Percentiles rank a stretch among this genome's conserved stretches.
phyloP scores from a whole-genome alignment of 2,329 filamentous ascomycete genomes.

The Colletotrichum cuscutae region DNA sequence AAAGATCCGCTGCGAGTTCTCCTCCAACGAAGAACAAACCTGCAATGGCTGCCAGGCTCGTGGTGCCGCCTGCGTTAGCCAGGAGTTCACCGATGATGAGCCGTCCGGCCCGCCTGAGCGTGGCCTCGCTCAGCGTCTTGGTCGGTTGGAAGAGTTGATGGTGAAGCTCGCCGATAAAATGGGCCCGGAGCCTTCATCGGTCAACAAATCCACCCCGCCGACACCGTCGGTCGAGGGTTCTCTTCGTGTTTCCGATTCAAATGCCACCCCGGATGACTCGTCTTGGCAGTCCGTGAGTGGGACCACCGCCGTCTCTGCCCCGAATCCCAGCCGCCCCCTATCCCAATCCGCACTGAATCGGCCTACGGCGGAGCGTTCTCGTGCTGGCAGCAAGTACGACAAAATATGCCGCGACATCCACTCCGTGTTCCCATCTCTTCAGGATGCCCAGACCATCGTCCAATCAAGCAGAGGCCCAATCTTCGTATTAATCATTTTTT shows the following conservation, averaged over 20 bases:
- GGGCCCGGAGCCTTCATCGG: neutral
- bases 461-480: constrained; percentile 39
- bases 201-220: constrained; percentile 23
- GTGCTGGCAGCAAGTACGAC: constrained; percentile 27
- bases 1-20: constrained; percentile 62
- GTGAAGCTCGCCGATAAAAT: constrained; percentile 49
- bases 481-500: constrained; percentile 42
- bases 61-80: constrained; percentile 55
- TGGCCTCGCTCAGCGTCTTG: constrained; percentile 54
- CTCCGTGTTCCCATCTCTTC: constrained; percentile 12
- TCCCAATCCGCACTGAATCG: neutral
- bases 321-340: neutral
- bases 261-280: constrained; percentile 39
- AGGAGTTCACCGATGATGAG: constrained; percentile 54
- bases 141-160: constrained; percentile 58
- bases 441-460: constrained; percentile 6
- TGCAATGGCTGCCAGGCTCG: constrained; percentile 60
- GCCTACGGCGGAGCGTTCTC: neutral
- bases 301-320: constrained; percentile 33
- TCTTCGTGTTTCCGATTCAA: constrained; percentile 47
- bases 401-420: constrained; percentile 25
- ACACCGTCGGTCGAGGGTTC: constrained; percentile 45
- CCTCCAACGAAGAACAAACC: constrained; percentile 46
- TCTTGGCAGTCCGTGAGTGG: constrained; percentile 31
- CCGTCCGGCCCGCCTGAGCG: constrained; percentile 44